phyloP scores from a whole-genome alignment of 2,329 filamentous ascomycete species.

The Colletotrichum gigasporum region DNA sequence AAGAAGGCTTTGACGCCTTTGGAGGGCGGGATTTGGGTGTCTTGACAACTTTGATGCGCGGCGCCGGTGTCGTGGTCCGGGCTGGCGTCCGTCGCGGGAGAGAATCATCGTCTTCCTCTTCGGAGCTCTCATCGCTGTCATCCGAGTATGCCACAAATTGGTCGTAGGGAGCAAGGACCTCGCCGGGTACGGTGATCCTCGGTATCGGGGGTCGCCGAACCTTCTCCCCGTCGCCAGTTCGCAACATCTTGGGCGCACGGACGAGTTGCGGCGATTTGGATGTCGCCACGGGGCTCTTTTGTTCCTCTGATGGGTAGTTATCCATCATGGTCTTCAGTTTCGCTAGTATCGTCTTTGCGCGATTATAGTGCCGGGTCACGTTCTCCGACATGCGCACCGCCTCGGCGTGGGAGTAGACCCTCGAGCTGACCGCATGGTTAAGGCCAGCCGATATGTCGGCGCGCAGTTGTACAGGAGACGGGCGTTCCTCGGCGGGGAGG shows the following conservation, averaged over 20 bases:
- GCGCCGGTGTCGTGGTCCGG: constrained; percentile 42
- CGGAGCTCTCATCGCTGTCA: constrained; percentile 62
- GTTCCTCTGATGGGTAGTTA: constrained; percentile 65
- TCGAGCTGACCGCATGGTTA: constrained; percentile 62
- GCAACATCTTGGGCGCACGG: constrained; percentile 57
- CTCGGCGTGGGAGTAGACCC: constrained; percentile 69
- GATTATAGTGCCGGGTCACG: constrained; percentile 68
- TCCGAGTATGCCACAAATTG: constrained; percentile 68
- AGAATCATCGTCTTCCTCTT: constrained; percentile 48
- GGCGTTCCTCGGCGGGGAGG: constrained; percentile 56
- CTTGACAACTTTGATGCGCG: constrained; percentile 62
- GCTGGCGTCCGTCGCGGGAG: constrained; percentile 41
- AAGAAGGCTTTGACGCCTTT: constrained; percentile 53
- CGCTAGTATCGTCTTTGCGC: constrained; percentile 65
- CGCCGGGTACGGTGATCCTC: constrained; percentile 71
- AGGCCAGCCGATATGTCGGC: constrained; percentile 69
- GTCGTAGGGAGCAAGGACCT: constrained; percentile 73
- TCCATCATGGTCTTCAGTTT: constrained; percentile 70
- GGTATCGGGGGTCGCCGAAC: constrained; percentile 58
- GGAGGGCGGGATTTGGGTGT: constrained; percentile 37
- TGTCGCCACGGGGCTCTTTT: constrained; percentile 58
- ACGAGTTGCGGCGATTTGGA: constrained; percentile 63
- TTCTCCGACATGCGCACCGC: constrained; percentile 71
- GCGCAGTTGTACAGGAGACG: constrained; percentile 60
- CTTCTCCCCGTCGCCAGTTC: constrained; percentile 56